Percentiles rank a stretch among this genome's conserved stretches.
Evolutionary conservation across 257 asterid genomes (phyloP).

Genomic region (Gardenia jasminoides): DNA sequence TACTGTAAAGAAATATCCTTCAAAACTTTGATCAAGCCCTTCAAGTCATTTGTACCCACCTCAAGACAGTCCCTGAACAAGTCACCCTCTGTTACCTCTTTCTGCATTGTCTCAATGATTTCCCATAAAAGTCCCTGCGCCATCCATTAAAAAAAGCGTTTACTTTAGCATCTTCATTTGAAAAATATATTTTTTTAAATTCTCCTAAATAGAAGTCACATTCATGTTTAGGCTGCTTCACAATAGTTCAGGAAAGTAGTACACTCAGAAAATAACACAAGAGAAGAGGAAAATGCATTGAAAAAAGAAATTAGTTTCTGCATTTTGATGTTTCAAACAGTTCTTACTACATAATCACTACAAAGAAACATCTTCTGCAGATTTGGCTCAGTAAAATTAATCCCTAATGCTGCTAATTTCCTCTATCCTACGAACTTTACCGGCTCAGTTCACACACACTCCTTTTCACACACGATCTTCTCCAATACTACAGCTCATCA

Average conservation of each 20-base stretch:
- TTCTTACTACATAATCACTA: no score
- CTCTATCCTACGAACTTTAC: no score
- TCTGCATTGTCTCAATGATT: constrained; percentile 46
- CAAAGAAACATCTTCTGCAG: no score
- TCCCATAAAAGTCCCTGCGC: constrained; percentile 68
- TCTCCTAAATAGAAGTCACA: no score
- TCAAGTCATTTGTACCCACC: constrained; percentile 58
- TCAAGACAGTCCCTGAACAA: constrained; percentile 74
- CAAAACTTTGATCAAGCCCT: constrained; percentile 48
- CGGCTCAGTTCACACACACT: no score
- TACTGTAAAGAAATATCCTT: constrained; percentile 54
- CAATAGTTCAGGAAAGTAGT: neutral
- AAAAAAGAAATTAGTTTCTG: no score
- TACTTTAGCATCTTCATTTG: neutral
- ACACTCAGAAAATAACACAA: no score
- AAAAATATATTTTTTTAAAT: neutral
- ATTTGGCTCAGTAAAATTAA: no score
- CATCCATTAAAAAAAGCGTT: neutral
- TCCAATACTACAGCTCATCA: no score
- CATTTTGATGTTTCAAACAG: no score
- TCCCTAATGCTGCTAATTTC: no score
- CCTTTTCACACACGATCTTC: no score
- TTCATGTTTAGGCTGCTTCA: neutral
- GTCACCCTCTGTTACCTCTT: constrained; percentile 68
- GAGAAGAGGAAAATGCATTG: neutral